Percentiles rank a stretch among this genome's conserved stretches.
These are phyloP conservation scores for Entomortierella chlamydospora DNA, from an alignment of 192 early-diverging fungal genomes.

Conservation along the genomic window DNA sequence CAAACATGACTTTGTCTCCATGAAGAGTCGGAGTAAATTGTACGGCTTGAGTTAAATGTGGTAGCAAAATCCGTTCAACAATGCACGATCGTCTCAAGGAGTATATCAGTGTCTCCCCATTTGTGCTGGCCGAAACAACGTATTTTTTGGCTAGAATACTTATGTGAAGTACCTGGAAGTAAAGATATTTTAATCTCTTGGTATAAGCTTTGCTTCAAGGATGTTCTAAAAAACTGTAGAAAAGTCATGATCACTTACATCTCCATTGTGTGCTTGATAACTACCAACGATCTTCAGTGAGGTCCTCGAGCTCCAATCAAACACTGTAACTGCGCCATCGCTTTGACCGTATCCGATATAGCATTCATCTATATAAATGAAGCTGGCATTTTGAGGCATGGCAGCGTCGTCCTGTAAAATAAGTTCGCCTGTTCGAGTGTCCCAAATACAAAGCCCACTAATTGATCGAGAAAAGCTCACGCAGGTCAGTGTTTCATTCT, in stretches of 20 bases:
- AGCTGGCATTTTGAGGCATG: constrained; percentile 47
- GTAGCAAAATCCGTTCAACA: constrained; percentile 36
- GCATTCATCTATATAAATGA: constrained; percentile 40
- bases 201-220: too few species aligned
- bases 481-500: too few species aligned
- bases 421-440: constrained; percentile 31
- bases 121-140: constrained; percentile 47
- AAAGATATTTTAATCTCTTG: neutral
- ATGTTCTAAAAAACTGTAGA: too few species aligned
- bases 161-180: constrained; percentile 38
- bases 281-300: constrained; percentile 26
- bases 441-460: constrained; percentile 48
- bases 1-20: constrained; percentile 48
- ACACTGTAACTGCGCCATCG: constrained; percentile 40
- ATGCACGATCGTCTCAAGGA: constrained; percentile 19
- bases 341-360: constrained; percentile 48
- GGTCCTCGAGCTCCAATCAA: constrained; percentile 48
- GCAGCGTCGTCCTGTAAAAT: constrained; percentile 45
- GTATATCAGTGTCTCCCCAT: constrained; percentile 45
- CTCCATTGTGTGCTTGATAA: constrained; percentile 44
- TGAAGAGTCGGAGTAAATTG: constrained; percentile 48
- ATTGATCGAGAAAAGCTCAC: neutral
- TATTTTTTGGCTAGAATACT: constrained; percentile 28
- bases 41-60: constrained; percentile 46
- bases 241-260: constrained; percentile 34